Percentiles rank a stretch among this genome's conserved stretches.
Evolutionary conservation across 345 rosid species (phyloP).

Genomic region (Eucalyptus sp.): DNA sequence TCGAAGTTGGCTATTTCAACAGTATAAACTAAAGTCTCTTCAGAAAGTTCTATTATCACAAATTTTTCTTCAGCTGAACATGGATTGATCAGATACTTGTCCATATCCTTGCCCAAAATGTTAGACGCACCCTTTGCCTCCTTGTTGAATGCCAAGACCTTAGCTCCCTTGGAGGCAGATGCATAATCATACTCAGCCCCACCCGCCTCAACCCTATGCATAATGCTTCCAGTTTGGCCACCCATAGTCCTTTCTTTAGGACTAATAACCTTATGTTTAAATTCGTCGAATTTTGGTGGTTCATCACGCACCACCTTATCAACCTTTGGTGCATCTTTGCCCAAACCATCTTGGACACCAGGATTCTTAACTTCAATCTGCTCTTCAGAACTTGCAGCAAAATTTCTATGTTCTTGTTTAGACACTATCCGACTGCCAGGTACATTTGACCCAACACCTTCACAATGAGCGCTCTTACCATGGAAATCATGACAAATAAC

Average conservation of each 20-base stretch:
- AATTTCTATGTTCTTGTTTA: not conserved
- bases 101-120: conserved; percentile 38
- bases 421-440: not conserved
- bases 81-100: conserved; percentile 46
- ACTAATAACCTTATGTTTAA: conserved; percentile 28
- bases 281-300: conserved; percentile 32
- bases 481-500: not conserved
- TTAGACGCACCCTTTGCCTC: conserved; percentile 48
- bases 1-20: conserved; percentile 44
- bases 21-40: conserved; percentile 41
- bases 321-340: not conserved
- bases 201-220: conserved; percentile 37
- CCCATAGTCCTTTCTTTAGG: conserved; percentile 18
- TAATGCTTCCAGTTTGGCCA: conserved; percentile 22
- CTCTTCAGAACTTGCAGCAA: not conserved
- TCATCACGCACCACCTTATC: conserved; percentile 10
- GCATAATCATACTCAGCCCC: conserved; percentile 46
- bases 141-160: conserved; percentile 36
- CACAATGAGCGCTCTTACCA: not conserved
- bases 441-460: not conserved
- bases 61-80: conserved; percentile 49
- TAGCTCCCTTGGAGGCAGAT: conserved; percentile 42
- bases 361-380: not conserved
- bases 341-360: not conserved
- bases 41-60: conserved; percentile 43